Evolutionary conservation across 805 yeast species (phyloP), one percentile per base, ranked within the genome.

Genomic region (Metschnikowia orientalis): DNA sequence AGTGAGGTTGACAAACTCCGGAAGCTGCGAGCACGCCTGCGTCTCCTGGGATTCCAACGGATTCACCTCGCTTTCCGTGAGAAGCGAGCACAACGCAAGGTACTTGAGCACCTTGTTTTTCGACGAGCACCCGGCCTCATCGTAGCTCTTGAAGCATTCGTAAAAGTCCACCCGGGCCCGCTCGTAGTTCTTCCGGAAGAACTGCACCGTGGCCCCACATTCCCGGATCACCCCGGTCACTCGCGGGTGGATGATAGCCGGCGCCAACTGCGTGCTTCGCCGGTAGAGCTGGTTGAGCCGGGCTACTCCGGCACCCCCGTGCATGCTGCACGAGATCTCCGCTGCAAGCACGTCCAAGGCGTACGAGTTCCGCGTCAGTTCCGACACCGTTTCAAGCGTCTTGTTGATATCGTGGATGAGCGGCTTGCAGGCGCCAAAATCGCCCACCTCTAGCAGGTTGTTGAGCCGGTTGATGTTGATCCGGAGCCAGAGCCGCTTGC

Each of bases 21-120:
- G 33, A 26, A 63, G 38, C 44, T 52, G 36, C 28, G 58, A 41
- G 49, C 73, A 77, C 5, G 78, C 73, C 45, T 69, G 71, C 1
- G 84, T 78, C 53, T 82, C 90, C 48, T 77, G 83, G 0, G 85
- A 74, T 41, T 79, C 82, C 46, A 82, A 81, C 2, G 86, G 85
- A 47, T 79, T 77, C 34, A 82, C 73, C 41, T 75, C 79, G 26
- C 71, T 76, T 34, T 78, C 79, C n/a, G 77, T 67, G 26, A 85
- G 59, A 30, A 82, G 57, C 4, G 81, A 73, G 16, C 80, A 71
- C 13, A 85, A 49, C 2, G 80, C 75, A 35, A 79, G 67, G 54
- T 77, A 79, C 41, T 75, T 74, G 42, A 86, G 61, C 4, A 80
- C 73, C 23, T 63, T 62, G 9, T 75, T 62, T 44, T 87, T 73